Base-by-base conservation (phyloP, 2,329 filamentous ascomycete species). In the Alternaria sp. region DNA sequence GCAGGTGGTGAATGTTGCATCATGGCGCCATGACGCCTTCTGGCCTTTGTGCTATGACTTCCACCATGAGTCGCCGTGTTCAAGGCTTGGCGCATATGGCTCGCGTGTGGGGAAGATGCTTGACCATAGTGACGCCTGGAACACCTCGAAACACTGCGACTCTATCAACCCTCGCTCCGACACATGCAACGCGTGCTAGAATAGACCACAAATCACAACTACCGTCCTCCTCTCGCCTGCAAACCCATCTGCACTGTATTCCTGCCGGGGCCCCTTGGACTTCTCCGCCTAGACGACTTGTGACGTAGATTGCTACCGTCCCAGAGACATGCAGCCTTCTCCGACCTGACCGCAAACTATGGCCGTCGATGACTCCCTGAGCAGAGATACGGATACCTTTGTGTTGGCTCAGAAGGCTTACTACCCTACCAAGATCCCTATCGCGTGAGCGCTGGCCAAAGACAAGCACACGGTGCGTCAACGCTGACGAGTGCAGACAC, bases 401-500 rank as follows among this genome's bases (percentile, higher is more conserved):
- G 81, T 82, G 58, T 72, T 79, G 62, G 74, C 80, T 49, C 74
- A 78, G 45, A 81, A 81, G 68, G 74, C 76, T 41, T 84, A 82
- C 80, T 84, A 83, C 67, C 80, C 81, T 18, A 74, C 82, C 62
- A 79, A 78, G 66, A 84, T 85, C 57, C 82, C 82, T 40, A 80
- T 85, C 43, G 81, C 81, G 81, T 83, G 73, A 73, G 81, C 63
- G 53, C 18, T 25, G 22, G 22, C 18, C 57, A 38, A 7, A 3
- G 38, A 32, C 51, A 53, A 16, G 38, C 25, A 43, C 38, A 44
- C 18, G 55, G 51, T 18, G 5, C 27, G 16, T 4, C 28, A 49
- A 18, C 20, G 54, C 68, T 75, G 52, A 75, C 60, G 32, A 43
- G 40, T 18, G 36, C 72, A 94, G 91, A 68, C 92, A 95, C 80